Conservation (phyloP, 352 stramenopile species). For the Globisporangium splendens region DNA sequence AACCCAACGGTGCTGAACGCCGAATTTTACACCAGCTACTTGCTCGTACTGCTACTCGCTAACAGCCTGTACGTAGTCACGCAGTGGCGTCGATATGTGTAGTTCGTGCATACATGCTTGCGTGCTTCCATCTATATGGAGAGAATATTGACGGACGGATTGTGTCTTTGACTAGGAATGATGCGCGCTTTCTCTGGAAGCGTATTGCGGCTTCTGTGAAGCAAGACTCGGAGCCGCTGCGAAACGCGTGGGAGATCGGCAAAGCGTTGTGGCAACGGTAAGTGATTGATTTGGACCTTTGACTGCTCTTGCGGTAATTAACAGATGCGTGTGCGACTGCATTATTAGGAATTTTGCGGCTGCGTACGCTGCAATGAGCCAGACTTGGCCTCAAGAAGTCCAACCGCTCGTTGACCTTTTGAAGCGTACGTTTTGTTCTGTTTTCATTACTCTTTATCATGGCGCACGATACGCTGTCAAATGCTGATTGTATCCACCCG, state of each 20-base stretch:
- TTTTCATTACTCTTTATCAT: neutral
- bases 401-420: slow-evolving; percentile 39
- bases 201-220: slow-evolving; percentile 46
- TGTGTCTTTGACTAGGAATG: slow-evolving; percentile 28
- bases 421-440: slow-evolving; percentile 28
- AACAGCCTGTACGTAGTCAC: slow-evolving; percentile 33
- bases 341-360: slow-evolving; percentile 38
- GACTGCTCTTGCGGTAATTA: neutral
- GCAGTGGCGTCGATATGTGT: too few species aligned
- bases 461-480: neutral
- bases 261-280: slow-evolving; percentile 67
- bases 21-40: slow-evolving; percentile 55
- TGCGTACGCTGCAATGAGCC: slow-evolving; percentile 54
- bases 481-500: neutral
- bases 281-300: neutral
- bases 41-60: slow-evolving; percentile 51
- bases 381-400: slow-evolving; percentile 39
- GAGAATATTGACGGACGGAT: neutral
- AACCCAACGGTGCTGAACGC: slow-evolving; percentile 34
- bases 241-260: slow-evolving; percentile 55
- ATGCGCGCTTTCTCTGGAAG: slow-evolving; percentile 76
- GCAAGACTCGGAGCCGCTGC: slow-evolving; percentile 32
- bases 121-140: neutral
- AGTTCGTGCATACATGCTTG: slow-evolving; percentile 3
- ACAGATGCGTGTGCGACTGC: neutral